Evolutionary conservation across 2,329 filamentous ascomycete species (phyloP).

Genomic region (Paraconiothyrium sp.): DNA sequence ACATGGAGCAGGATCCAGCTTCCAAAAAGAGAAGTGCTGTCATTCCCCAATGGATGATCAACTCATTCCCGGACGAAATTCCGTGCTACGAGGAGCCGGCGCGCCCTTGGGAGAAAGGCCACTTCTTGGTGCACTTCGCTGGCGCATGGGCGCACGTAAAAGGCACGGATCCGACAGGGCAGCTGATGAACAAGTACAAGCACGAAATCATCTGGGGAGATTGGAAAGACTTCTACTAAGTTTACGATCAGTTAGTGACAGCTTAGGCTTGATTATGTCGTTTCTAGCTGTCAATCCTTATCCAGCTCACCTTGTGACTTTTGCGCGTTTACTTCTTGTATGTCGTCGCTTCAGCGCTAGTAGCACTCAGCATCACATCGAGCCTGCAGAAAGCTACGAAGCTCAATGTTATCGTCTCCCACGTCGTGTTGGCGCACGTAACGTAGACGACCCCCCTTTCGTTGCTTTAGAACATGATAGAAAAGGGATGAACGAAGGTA

Average conservation of each 20-base stretch:
- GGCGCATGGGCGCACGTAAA: conserved; percentile 54
- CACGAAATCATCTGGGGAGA: conserved; percentile 45
- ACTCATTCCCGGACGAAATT: conserved; percentile 54
- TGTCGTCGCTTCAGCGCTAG: neutral
- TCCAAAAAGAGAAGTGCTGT: conserved; percentile 32
- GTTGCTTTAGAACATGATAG: neutral
- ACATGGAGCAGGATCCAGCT: conserved; percentile 39
- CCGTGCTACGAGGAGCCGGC: conserved; percentile 46
- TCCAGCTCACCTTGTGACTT: neutral
- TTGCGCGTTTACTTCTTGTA: neutral
- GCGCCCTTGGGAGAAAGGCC: conserved; percentile 45
- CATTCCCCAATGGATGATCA: conserved; percentile 51
- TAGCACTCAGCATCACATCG: neutral
- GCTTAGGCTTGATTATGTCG: neutral
- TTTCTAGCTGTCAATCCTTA: neutral
- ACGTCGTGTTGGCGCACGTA: neutral
- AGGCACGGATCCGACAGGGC: conserved; percentile 50
- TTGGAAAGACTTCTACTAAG: conserved; percentile 39
- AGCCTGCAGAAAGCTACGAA: neutral
- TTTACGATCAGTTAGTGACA: neutral
- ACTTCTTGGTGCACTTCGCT: conserved; percentile 54
- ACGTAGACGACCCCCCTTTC: neutral
- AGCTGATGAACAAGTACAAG: conserved; percentile 52
- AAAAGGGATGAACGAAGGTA: neutral
- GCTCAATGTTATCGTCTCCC: neutral